phyloP scores from a whole-genome alignment of 148 eudicot genomes.

The Camellia japonica region DNA sequence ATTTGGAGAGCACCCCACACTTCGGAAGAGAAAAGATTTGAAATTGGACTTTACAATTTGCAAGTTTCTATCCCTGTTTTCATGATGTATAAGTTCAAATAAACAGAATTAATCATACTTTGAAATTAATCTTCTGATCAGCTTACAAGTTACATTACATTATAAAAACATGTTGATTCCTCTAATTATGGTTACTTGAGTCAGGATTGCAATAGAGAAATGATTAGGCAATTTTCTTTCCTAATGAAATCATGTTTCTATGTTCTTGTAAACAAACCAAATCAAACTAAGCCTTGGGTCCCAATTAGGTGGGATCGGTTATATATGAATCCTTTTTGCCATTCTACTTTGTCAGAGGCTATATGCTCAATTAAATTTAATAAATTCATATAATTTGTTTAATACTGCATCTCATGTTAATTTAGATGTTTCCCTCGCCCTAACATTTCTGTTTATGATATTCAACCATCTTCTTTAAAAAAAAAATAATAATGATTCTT shows the following conservation, averaged over 20 bases:
- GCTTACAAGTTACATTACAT: neutral
- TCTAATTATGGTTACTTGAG: neutral
- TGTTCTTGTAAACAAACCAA: no score
- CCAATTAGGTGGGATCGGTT: no score
- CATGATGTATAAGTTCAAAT: neutral
- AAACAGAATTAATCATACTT: no score
- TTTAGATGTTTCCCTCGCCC: no score
- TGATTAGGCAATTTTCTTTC: neutral
- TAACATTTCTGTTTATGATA: no score
- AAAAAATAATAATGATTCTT: neutral
- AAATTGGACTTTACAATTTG: neutral
- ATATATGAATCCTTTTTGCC: no score
- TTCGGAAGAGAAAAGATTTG: neutral
- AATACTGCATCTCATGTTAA: no score
- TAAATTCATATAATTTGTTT: no score
- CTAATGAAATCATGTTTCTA: neutral
- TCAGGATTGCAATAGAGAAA: neutral
- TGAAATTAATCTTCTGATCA: neutral
- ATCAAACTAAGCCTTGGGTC: no score
- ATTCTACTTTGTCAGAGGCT: no score
- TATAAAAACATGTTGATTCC: neutral
- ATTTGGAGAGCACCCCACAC: neutral
- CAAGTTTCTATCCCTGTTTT: neutral
- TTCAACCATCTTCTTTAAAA: no score
- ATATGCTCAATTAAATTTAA: no score